Percentiles rank a stretch among this genome's conserved stretches.
These are phyloP conservation scores for Suillus bovinus DNA, from an alignment of 768 basidiomycete species.

Conservation along the genomic window DNA sequence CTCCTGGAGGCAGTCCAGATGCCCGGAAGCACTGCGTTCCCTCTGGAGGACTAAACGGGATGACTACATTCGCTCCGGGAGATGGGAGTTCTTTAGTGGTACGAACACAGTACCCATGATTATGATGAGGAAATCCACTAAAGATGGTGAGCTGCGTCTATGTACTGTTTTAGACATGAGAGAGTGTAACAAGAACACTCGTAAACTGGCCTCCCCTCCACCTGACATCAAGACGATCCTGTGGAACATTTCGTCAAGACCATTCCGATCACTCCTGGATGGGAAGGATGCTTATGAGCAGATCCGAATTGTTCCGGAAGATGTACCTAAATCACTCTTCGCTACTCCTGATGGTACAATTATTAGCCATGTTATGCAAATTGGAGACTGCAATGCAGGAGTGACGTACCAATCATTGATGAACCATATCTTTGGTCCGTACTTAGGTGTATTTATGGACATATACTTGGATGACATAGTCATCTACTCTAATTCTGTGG, in stretches of 20 bases:
- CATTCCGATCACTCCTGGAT: constrained; percentile 27
- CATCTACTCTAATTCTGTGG: constrained; percentile 12
- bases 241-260: constrained; percentile 16
- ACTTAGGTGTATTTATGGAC: constrained; percentile 37
- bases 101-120: constrained; percentile 35
- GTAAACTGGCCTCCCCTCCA: constrained; percentile 26
- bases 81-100: constrained; percentile 30
- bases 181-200: constrained; percentile 33
- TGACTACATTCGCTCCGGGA: constrained; percentile 28
- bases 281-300: constrained; percentile 35
- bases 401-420: constrained; percentile 47
- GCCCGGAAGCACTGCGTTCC: constrained; percentile 32
- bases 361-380: constrained; percentile 43
- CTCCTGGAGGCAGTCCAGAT: constrained; percentile 35
- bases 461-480: constrained; percentile 21
- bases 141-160: constrained; percentile 18
- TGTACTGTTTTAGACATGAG: constrained; percentile 27
- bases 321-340: constrained; percentile 29
- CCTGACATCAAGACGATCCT: constrained; percentile 31
- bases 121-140: constrained; percentile 28
- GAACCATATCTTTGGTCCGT: constrained; percentile 38
- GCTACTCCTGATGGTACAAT: constrained; percentile 40
- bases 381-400: constrained; percentile 46
- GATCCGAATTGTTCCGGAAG: constrained; percentile 24
- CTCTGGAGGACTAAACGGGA: constrained; percentile 31